These are phyloP conservation scores for Lactuca saligna DNA, from an alignment of 129 eudicot genomes.

Conservation along the genomic window DNA sequence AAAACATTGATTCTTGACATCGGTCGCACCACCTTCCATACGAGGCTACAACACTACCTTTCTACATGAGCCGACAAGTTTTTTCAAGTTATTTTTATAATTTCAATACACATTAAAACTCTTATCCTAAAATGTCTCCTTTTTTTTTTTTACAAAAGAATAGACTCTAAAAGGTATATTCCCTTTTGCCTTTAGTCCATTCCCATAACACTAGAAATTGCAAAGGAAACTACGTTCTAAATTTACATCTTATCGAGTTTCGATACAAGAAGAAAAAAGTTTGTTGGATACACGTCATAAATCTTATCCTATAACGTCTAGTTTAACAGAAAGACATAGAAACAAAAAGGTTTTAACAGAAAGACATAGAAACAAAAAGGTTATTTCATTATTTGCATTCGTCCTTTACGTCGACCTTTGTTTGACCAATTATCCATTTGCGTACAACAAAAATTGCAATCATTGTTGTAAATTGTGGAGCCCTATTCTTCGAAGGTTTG, in stretches of 20 bases:
- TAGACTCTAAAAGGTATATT: too few relatives aligned
- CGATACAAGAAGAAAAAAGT: not conserved
- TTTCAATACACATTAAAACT: too few relatives aligned
- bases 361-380: not conserved
- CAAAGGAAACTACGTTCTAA: not conserved
- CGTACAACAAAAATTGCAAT: not conserved
- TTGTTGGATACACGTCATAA: not conserved
- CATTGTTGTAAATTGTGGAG: too few relatives aligned
- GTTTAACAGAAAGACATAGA: not conserved
- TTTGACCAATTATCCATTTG: not conserved
- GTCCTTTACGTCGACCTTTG: not conserved
- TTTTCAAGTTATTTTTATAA: not conserved
- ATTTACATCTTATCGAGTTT: too few relatives aligned
- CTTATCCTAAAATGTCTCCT: too few relatives aligned
- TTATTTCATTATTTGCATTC: not conserved
- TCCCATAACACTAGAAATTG: not conserved
- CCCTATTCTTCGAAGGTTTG: too few relatives aligned
- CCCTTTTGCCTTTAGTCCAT: too few relatives aligned
- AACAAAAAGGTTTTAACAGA: not conserved
- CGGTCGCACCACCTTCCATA: too few relatives aligned
- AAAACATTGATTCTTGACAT: too few relatives aligned
- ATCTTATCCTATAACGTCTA: conserved; percentile 2
- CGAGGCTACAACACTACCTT: not conserved
- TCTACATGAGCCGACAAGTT: not conserved
- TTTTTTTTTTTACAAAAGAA: too few relatives aligned